Evolutionary conservation across 2,329 filamentous ascomycete species (phyloP), one percentile per base, ranked within the genome.

Genomic region (Fusarium cyanostomum): DNA sequence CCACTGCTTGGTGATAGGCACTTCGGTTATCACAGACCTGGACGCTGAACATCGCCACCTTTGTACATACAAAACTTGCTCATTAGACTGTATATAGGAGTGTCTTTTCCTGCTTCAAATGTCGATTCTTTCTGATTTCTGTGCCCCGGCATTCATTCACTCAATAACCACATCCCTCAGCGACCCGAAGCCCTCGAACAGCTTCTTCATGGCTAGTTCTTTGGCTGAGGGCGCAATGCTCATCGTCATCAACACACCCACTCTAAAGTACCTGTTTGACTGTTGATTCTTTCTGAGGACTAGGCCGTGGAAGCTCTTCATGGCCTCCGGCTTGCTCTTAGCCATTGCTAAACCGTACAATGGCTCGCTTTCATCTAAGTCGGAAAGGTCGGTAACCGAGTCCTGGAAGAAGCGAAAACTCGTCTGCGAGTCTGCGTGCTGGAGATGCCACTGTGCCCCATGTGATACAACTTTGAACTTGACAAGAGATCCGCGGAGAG

Each of bases 1-100:
- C 60, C 1, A 64, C 64, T 8, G 27, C 42, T 16, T 59, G 56
- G 56, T 21, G 21, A 21, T 21, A 21, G 21, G 6, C 21, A 21
- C 21, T 21, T 21, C 6, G 21, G 21, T 21, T 21, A 6, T 21
- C 4, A 21, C 21, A 21, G 6, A 21, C 21, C 6, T 21, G 21
- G 21, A 4, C 4, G 6, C 21, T 21, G 21, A 21, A 21, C 6
- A 21, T 21, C 21, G 21, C 4, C 21, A 6, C 21, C 21, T 4
- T 21, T 21, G 21, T 21, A 21, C 21, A 21, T 21, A 21, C 6
- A 21, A 21, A 21, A 21, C 21, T n/a, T n/a, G 21, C 6, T 21
- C 6, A 21, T 21, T 21, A 21, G 21, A 21, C 21, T 21, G 21
- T 21, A 21, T 21, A 21, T 21, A 21, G 6, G 6, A 21, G 21